Evolutionary conservation across 176 grass and related monocot genomes (phyloP).

Genomic region (Canna indica): DNA sequence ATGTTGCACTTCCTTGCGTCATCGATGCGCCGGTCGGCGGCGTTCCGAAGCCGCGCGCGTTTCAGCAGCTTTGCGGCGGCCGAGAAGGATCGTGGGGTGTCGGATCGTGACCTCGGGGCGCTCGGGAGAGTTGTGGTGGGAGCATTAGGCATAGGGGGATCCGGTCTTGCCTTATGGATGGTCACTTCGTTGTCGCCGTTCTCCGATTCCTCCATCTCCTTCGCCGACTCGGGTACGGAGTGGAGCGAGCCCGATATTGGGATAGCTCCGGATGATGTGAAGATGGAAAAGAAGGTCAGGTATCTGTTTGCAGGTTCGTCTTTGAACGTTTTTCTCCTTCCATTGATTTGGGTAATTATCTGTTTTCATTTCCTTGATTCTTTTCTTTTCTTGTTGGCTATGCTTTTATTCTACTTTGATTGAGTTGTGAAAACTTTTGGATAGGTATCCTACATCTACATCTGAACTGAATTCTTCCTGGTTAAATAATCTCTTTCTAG

Average conservation of each 20-base stretch:
- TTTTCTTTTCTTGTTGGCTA: neutral
- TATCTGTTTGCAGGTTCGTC: neutral
- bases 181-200: neutral
- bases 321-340: neutral
- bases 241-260: neutral
- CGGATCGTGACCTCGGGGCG: neutral
- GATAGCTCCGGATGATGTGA: neutral
- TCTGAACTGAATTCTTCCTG: too few relatives aligned
- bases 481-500: too few relatives aligned
- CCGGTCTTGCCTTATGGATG: neutral
- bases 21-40: neutral
- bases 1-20: constrained; percentile 1
- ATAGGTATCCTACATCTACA: too few relatives aligned
- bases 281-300: constrained; percentile 3
- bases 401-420: neutral
- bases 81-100: neutral
- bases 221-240: constrained; percentile 3
- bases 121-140: neutral
- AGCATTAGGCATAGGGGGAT: neutral
- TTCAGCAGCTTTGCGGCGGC: neutral
- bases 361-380: neutral
- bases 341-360: neutral
- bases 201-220: neutral
- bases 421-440: too few relatives aligned
- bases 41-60: neutral